Conservation (phyloP, 345 rosid genomes). For the Balakata baccata region DNA sequence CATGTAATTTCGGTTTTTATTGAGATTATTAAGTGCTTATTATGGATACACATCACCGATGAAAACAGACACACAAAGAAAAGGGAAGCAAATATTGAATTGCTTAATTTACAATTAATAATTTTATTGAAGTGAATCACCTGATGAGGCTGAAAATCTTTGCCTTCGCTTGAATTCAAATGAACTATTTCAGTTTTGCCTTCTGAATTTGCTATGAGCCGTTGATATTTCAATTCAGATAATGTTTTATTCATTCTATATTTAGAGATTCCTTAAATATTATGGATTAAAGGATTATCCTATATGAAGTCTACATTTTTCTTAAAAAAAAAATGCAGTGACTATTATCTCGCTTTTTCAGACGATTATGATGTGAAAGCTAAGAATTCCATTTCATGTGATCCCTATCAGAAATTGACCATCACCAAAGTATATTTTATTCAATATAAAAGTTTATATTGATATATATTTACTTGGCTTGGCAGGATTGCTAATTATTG, state of each 20-base stretch:
- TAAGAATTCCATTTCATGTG: background rate
- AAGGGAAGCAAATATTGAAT: background rate
- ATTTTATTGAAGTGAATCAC: background rate
- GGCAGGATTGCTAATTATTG: conserved; percentile 90
- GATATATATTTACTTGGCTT: conserved; percentile 30
- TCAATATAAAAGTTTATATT: conserved; percentile 9
- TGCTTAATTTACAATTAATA: background rate
- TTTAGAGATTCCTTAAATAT: background rate
- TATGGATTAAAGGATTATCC: background rate
- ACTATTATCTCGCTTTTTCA: background rate
- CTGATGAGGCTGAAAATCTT: background rate
- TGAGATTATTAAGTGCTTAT: no score
- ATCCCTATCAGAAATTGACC: background rate
- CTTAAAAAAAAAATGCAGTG: background rate
- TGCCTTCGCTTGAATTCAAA: background rate
- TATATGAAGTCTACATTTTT: background rate
- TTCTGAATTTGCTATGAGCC: background rate
- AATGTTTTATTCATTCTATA: background rate
- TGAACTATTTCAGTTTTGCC: background rate
- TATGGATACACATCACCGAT: no score
- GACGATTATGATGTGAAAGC: background rate
- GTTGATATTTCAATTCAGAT: background rate
- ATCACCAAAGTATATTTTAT: background rate
- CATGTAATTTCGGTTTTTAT: background rate
- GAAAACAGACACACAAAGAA: no score